Conservation (phyloP, 495 filamentous ascomycete genomes). For the Corynascus novoguineensis region DNA sequence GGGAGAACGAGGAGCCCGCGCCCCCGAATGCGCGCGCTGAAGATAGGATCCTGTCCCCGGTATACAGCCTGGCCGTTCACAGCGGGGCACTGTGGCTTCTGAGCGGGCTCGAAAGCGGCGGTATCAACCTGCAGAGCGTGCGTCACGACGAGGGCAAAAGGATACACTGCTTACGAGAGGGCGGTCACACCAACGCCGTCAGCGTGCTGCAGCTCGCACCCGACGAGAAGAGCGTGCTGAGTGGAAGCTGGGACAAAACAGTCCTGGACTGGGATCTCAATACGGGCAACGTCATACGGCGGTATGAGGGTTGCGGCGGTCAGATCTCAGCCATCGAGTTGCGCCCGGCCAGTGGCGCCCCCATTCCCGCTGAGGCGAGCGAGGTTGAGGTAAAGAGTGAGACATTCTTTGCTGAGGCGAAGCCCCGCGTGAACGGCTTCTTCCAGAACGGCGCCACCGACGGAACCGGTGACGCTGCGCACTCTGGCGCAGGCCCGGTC, state of each 20-base stretch:
- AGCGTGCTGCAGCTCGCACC: slow-evolving; percentile 76
- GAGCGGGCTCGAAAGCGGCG: slow-evolving; percentile 81
- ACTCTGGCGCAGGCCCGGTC: neutral
- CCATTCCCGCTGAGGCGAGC: slow-evolving; percentile 66
- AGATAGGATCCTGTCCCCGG: slow-evolving; percentile 63
- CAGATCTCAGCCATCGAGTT: slow-evolving; percentile 88
- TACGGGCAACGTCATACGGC: slow-evolving; percentile 68
- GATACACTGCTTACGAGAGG: slow-evolving; percentile 61
- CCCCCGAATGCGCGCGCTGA: slow-evolving; percentile 43
- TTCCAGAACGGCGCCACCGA: slow-evolving; percentile 33
- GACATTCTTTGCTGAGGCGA: slow-evolving; percentile 51
- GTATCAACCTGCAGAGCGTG: slow-evolving; percentile 90
- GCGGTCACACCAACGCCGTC: slow-evolving; percentile 82
- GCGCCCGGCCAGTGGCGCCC: slow-evolving; percentile 67
- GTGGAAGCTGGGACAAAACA: slow-evolving; percentile 93
- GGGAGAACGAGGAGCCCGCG: slow-evolving; percentile 74
- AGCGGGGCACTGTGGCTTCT: slow-evolving; percentile 86
- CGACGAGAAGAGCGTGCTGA: slow-evolving; percentile 83
- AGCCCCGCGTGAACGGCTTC: slow-evolving; percentile 46
- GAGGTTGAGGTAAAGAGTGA: slow-evolving; percentile 54
- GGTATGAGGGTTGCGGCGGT: slow-evolving; percentile 67
- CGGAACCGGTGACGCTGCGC: neutral
- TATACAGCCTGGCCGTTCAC: slow-evolving; percentile 90
- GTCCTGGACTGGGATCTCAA: slow-evolving; percentile 95
- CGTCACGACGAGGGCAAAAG: slow-evolving; percentile 91